A percentile compares a stretch with the other conserved stretches of the same genome.
These are phyloP conservation scores for Tulasnella sp. DNA, from an alignment of 768 basidiomycete genomes.

Conservation along the genomic window DNA sequence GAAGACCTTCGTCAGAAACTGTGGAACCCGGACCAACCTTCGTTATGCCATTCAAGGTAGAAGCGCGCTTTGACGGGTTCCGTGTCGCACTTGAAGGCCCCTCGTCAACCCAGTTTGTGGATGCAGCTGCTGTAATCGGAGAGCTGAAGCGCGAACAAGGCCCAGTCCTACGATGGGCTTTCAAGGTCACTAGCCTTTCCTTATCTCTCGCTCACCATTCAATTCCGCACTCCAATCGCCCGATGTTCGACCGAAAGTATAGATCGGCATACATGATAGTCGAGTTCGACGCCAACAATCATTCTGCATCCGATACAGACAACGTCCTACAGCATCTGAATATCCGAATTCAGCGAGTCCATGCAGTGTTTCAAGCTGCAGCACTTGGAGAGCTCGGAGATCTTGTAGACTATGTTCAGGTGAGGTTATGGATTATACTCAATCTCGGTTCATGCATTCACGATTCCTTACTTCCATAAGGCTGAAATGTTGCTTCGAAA, in stretches of 20 bases:
- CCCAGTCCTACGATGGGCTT: constrained; percentile 43
- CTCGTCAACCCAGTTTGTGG: constrained; percentile 58
- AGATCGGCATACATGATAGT: constrained; percentile 75
- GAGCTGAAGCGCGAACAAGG: constrained; percentile 34
- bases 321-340: constrained; percentile 27
- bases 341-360: constrained; percentile 56
- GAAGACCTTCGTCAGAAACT: neutral
- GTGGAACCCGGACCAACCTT: neutral
- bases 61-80: constrained; percentile 51
- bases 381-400: constrained; percentile 86
- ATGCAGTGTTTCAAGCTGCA: constrained; percentile 89
- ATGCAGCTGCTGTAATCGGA: constrained; percentile 62
- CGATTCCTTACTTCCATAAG: constrained; percentile 29
- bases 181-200: constrained; percentile 59
- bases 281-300: constrained; percentile 40
- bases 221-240: constrained; percentile 25
- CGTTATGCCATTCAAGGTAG: constrained; percentile 2
- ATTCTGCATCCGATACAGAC: constrained; percentile 2
- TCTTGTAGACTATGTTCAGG: constrained; percentile 75
- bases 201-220: constrained; percentile 67
- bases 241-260: constrained; percentile 43
- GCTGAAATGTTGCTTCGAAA: constrained; percentile 60
- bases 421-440: constrained; percentile 22
- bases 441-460: constrained; percentile 18
- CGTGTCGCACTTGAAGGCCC: constrained; percentile 63